Conservation (phyloP, 345 rosid species). For the Zanthoxylum bungeanum region DNA sequence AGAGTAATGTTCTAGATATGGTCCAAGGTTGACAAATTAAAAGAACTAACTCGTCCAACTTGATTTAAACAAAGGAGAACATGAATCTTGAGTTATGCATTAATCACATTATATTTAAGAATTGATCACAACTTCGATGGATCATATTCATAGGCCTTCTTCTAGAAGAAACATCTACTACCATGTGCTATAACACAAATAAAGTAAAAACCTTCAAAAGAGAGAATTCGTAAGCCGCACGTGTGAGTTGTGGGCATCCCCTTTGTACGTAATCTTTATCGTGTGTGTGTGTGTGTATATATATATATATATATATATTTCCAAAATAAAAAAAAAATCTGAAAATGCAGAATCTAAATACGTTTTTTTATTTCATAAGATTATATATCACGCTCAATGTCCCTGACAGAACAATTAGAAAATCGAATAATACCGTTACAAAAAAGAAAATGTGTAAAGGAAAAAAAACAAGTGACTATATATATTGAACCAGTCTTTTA, state of each 20-base stretch:
- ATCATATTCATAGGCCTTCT: not conserved
- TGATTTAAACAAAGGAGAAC: not conserved
- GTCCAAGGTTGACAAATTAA: conserved; percentile 1
- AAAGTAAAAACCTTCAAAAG: not conserved
- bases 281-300: no score
- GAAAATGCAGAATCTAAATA: not conserved
- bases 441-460: conserved; percentile 10
- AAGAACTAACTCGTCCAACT: not conserved
- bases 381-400: no score
- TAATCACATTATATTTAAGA: no score
- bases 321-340: not conserved
- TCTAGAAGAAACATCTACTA: not conserved
- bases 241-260: no score
- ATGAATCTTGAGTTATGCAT: not conserved
- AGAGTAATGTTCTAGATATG: not conserved
- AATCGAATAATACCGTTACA: no score
- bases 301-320: no score
- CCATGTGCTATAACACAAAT: not conserved
- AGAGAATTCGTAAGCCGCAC: conserved; percentile 6
- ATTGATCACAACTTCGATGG: not conserved
- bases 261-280: conserved; percentile 10
- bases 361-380: no score
- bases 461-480: conserved; percentile 1
- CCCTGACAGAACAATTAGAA: no score
- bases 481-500: no score